Conservation (phyloP, 2,329 filamentous ascomycete genomes). For the Teratosphaeria zuluensis region DNA sequence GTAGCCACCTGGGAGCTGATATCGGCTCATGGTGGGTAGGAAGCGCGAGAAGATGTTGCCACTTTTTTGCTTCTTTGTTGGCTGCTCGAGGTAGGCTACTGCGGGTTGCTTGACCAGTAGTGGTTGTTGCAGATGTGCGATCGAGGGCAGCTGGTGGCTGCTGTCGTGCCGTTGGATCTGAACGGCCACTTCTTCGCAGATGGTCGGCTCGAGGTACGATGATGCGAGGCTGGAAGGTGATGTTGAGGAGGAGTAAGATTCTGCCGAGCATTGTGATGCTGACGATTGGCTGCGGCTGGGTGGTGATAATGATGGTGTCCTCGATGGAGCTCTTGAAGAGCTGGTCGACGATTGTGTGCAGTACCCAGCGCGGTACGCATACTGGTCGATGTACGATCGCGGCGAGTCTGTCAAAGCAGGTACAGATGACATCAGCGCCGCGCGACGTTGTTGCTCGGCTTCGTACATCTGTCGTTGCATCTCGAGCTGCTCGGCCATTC, state of each 20-base stretch:
- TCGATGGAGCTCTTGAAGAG: constrained; percentile 30
- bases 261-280: constrained; percentile 25
- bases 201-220: constrained; percentile 18
- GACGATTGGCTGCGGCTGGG: constrained; percentile 31
- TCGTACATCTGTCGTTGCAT: constrained; percentile 26
- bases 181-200: constrained; percentile 17
- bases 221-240: constrained; percentile 27
- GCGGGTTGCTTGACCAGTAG: constrained; percentile 17
- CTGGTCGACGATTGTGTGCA: constrained; percentile 16
- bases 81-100: constrained; percentile 11
- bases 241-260: constrained; percentile 22
- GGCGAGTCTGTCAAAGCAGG: constrained; percentile 20
- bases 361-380: constrained; percentile 19
- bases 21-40: constrained; percentile 21
- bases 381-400: constrained; percentile 21
- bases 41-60: constrained; percentile 30
- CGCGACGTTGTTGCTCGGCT: constrained; percentile 28
- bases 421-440: background rate
- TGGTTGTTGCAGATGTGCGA: constrained; percentile 33
- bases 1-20: constrained; percentile 4
- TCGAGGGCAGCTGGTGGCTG: constrained; percentile 28
- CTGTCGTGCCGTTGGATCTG: constrained; percentile 33
- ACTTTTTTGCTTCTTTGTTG: constrained; percentile 27
- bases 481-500: constrained; percentile 29
- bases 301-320: constrained; percentile 41